A percentile compares a stretch with the other conserved stretches of the same genome.
Evolutionary conservation across 2,329 filamentous ascomycete species (phyloP).

Genomic region (Penicillium sp.): DNA sequence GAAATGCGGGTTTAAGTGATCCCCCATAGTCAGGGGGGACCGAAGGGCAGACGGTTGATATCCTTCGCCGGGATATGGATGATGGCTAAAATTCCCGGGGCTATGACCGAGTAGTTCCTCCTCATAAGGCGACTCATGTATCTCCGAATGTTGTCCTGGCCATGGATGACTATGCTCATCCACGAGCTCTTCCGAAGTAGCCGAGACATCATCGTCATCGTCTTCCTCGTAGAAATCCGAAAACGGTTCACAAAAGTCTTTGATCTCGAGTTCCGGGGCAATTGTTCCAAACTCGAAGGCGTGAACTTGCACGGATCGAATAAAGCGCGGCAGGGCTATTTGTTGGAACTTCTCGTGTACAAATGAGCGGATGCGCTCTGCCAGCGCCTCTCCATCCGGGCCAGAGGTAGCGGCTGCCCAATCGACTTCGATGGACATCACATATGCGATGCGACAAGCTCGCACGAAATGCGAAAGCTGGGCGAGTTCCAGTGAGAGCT

Average conservation of each 20-base stretch:
- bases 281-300: slow-evolving; percentile 89
- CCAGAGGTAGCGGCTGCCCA: slow-evolving; percentile 93
- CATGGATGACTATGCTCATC: slow-evolving; percentile 10
- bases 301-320: slow-evolving; percentile 92
- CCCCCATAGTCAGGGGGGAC: slow-evolving; percentile 40
- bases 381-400: slow-evolving; percentile 81
- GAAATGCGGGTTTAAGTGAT: slow-evolving; percentile 46
- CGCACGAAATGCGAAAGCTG: slow-evolving; percentile 1
- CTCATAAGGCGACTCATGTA: slow-evolving; percentile 34
- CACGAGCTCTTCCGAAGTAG: slow-evolving; percentile 39
- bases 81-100: slow-evolving; percentile 25
- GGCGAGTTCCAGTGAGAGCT: slow-evolving; percentile 8
- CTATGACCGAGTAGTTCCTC: slow-evolving; percentile 31
- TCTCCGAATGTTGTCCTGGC: slow-evolving; percentile 23
- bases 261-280: slow-evolving; percentile 84
- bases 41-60: slow-evolving; percentile 38
- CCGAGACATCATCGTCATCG: slow-evolving; percentile 56
- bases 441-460: slow-evolving; percentile 29
- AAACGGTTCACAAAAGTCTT: slow-evolving; percentile 94
- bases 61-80: slow-evolving; percentile 35
- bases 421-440: slow-evolving; percentile 97
- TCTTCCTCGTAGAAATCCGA: slow-evolving; percentile 93
- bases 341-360: slow-evolving; percentile 96
- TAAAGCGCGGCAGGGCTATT: slow-evolving; percentile 88
- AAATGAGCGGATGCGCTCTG: slow-evolving; percentile 86